A percentile compares a stretch with the other conserved stretches of the same genome.
These are phyloP conservation scores for Claviceps monticola DNA, from an alignment of 2,329 filamentous ascomycete genomes.

Conservation along the genomic window DNA sequence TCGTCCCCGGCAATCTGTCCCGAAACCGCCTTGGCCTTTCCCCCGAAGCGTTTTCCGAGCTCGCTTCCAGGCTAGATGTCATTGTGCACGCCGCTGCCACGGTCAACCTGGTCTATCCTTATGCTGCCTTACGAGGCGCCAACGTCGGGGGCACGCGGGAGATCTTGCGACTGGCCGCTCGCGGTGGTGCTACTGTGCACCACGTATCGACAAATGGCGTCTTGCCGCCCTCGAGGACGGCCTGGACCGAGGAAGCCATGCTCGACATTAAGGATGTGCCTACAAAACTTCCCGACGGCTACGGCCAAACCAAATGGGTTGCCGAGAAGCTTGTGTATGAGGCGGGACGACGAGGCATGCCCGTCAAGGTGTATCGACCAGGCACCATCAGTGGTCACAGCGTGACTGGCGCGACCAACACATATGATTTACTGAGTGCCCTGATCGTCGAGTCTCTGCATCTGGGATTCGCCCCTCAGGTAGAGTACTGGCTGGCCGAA, in stretches of 20 bases:
- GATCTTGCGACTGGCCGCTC: conserved; percentile 55
- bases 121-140: conserved; percentile 57
- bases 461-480: conserved; percentile 54
- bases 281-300: conserved; percentile 55
- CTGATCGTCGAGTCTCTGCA: conserved; percentile 65
- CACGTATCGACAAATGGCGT: conserved; percentile 74
- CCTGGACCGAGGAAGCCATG: conserved; percentile 58
- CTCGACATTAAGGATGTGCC: conserved; percentile 55
- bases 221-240: conserved; percentile 52
- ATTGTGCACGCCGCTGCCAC: conserved; percentile 67
- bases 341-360: conserved; percentile 53
- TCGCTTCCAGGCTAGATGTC: conserved; percentile 53
- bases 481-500: conserved; percentile 63
- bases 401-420: conserved; percentile 58
- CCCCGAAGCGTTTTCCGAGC: conserved; percentile 47
- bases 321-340: conserved; percentile 62
- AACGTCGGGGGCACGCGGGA: conserved; percentile 72
- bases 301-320: conserved; percentile 72
- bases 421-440: conserved; percentile 65
- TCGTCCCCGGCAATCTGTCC: conserved; percentile 60
- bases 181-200: conserved; percentile 57
- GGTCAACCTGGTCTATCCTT: conserved; percentile 71
- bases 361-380: conserved; percentile 56
- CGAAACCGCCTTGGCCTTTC: conserved; percentile 55
- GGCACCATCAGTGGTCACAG: conserved; percentile 73